These are phyloP conservation scores for Globisporangium viniferum DNA, from an alignment of 352 stramenopile species.

Conservation along the genomic window DNA sequence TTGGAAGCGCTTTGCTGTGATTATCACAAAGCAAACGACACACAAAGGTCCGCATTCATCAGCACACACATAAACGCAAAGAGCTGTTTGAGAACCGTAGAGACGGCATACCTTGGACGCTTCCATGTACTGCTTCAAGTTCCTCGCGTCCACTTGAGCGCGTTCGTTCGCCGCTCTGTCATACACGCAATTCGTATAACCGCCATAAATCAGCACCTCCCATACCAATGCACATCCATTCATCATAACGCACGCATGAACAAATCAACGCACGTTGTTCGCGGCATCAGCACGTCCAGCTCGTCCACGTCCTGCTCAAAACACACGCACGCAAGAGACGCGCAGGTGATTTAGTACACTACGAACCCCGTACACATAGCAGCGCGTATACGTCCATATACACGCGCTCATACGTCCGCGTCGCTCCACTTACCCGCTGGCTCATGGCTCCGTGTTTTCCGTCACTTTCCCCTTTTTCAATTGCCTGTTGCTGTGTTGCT, in stretches of 20 bases:
- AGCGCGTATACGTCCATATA: background rate
- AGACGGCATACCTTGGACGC: constrained; percentile 25
- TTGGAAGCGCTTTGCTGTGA: constrained; percentile 12
- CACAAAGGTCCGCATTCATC: background rate
- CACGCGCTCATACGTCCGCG: background rate
- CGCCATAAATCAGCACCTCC: background rate
- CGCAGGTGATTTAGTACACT: background rate
- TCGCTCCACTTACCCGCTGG: background rate
- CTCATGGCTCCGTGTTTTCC: background rate
- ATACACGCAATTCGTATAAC: background rate
- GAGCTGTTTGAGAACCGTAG: too few species aligned
- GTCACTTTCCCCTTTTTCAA: background rate
- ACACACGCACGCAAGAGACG: background rate
- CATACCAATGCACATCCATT: background rate
- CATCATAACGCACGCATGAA: background rate
- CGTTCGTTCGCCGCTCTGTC: constrained; percentile 39
- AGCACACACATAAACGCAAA: background rate
- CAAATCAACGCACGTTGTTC: constrained; percentile 43
- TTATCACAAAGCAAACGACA: background rate
- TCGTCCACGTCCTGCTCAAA: constrained; percentile 36
- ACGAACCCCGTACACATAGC: background rate
- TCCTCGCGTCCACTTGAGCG: constrained; percentile 42
- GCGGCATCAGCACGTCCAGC: constrained; percentile 66
- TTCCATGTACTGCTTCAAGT: constrained; percentile 63
- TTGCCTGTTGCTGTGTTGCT: background rate